These are phyloP conservation scores for Dichomitus squalens DNA, from an alignment of 1,284 basidiomycete species.

Conservation along the genomic window DNA sequence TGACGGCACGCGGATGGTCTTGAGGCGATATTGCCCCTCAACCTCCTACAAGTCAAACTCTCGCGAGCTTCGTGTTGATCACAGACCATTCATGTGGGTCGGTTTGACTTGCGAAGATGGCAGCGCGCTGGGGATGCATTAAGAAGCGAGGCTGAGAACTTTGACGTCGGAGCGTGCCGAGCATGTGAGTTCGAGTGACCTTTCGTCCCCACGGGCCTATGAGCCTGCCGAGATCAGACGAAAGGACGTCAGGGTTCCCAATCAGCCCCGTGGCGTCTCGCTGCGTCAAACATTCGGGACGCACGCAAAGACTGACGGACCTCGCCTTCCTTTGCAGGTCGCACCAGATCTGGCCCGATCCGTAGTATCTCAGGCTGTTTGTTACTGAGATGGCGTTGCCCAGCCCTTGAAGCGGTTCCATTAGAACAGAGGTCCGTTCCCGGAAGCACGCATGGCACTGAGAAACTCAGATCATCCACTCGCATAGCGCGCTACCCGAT, in stretches of 20 bases:
- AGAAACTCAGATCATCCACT: conserved; percentile 19
- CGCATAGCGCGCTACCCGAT: conserved; percentile 21
- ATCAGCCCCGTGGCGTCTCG: conserved; percentile 23
- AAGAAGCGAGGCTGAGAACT: conserved; percentile 20
- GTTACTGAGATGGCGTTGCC: conserved; percentile 12
- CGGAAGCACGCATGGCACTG: conserved; percentile 20
- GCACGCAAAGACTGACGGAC: not conserved
- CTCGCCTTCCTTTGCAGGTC: conserved; percentile 1
- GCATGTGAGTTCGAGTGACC: conserved; percentile 14
- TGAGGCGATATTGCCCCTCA: conserved; percentile 1
- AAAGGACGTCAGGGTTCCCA: conserved; percentile 19
- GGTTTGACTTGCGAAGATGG: conserved; percentile 8
- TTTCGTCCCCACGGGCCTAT: conserved; percentile 5
- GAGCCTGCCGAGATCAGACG: conserved; percentile 20
- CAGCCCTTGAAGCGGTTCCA: conserved; percentile 14
- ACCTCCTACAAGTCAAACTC: not conserved
- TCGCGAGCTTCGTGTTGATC: conserved; percentile 13
- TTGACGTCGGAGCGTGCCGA: conserved; percentile 10
- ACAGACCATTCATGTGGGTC: conserved; percentile 5
- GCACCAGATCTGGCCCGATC: conserved; percentile 11
- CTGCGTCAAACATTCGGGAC: conserved; percentile 1
- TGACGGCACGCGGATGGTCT: not conserved
- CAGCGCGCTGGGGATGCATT: conserved; percentile 19
- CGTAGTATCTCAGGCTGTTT: conserved; percentile 8
- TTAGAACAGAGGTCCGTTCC: conserved; percentile 15